Percentiles rank a stretch among this genome's conserved stretches.
Evolutionary conservation across 306 rosid species (phyloP).

Genomic region (Arachis hypogaea): DNA sequence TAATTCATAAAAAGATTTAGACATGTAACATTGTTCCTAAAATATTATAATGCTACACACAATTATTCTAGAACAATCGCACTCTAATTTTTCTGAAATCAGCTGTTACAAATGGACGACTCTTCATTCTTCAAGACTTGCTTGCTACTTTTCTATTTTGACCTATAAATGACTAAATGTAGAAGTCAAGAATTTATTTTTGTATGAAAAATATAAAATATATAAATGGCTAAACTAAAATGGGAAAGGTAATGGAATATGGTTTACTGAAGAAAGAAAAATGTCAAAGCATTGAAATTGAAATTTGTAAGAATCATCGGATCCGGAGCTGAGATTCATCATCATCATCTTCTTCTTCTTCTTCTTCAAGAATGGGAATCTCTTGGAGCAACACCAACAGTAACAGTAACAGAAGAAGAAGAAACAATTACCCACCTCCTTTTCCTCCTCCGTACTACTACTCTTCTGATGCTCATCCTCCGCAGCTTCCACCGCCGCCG

Average conservation of each 20-base stretch:
- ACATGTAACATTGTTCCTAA: no score
- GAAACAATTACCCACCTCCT: conserved; percentile 51
- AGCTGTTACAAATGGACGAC: no score
- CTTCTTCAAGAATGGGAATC: conserved; percentile 57
- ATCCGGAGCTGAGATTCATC: background rate
- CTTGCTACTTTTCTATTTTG: no score
- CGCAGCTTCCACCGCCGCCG: conserved; percentile 41
- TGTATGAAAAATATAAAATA: background rate
- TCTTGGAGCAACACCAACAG: conserved; percentile 63
- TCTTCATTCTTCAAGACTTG: no score
- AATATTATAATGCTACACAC: no score
- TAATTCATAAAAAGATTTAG: no score
- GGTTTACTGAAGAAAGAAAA: background rate
- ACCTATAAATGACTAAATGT: no score
- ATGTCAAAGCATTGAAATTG: background rate
- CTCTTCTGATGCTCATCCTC: conserved; percentile 14
- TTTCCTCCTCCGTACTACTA: conserved; percentile 50
- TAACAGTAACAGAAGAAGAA: conserved; percentile 41
- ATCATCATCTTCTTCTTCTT: background rate
- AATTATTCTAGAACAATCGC: no score
- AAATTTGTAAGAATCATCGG: conserved; percentile 12
- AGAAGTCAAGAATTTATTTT: no score
- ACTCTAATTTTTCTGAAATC: no score
- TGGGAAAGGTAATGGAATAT: background rate
- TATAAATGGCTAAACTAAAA: background rate